Conservation (phyloP, 176 grass and related monocot species). For the Poa pratensis region DNA sequence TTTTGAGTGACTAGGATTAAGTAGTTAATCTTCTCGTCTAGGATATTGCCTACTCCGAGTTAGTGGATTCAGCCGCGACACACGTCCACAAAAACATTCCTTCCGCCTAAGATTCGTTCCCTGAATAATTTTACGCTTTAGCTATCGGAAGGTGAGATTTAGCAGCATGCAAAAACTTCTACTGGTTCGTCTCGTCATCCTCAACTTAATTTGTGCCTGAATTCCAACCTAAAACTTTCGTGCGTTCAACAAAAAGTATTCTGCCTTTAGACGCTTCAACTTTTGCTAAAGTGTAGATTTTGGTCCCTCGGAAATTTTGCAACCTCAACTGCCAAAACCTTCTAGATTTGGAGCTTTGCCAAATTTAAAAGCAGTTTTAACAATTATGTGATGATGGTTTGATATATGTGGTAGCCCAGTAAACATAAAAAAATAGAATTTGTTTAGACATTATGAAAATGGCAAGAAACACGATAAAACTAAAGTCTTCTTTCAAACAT, state of each 20-base stretch:
- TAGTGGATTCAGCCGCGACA: not conserved
- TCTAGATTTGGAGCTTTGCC: not conserved
- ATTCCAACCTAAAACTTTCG: not conserved
- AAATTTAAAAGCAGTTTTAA: not conserved
- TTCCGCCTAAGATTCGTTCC: not conserved
- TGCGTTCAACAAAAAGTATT: not conserved
- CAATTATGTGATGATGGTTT: not conserved
- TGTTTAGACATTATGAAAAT: too few species aligned
- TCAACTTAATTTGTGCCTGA: not conserved
- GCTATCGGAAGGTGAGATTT: not conserved
- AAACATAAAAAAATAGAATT: too few species aligned
- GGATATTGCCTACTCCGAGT: not conserved
- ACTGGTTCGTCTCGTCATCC: not conserved
- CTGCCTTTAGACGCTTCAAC: not conserved
- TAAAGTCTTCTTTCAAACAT: not conserved
- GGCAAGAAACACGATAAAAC: not conserved
- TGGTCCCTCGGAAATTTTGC: not conserved
- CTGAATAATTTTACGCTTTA: not conserved
- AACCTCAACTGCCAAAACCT: not conserved
- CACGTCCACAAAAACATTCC: not conserved
- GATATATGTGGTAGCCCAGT: not conserved
- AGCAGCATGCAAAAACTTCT: not conserved
- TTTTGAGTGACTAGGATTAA: not conserved
- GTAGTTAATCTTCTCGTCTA: not conserved
- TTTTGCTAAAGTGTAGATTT: not conserved